Evolutionary conservation across 179 eudicot genomes (phyloP).

Genomic region (Sideroxylon spinosum): DNA sequence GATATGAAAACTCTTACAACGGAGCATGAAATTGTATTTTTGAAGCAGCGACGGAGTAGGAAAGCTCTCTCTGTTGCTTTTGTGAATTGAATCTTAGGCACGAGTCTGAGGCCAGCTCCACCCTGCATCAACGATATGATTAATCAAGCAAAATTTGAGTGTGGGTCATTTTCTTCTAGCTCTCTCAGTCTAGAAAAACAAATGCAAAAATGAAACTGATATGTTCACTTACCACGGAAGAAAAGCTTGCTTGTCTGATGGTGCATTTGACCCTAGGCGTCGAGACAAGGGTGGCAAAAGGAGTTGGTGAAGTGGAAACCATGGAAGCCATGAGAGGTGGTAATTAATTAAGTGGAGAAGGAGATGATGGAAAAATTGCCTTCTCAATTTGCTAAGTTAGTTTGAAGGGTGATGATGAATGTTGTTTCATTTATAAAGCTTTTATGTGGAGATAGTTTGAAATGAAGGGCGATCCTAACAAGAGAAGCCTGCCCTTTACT

Average conservation of each 20-base stretch:
- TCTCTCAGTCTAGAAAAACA: too few species aligned
- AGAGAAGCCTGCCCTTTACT: not conserved
- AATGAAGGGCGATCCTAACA: slow-evolving; percentile 5
- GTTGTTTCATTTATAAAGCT: not conserved
- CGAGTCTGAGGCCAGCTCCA: slow-evolving; percentile 14
- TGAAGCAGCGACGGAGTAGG: slow-evolving; percentile 10
- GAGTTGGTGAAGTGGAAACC: slow-evolving; percentile 16
- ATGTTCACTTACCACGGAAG: slow-evolving; percentile 5
- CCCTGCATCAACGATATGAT: not conserved
- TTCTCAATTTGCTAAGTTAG: too few species aligned
- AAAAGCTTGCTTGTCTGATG: slow-evolving; percentile 6
- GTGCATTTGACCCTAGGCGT: slow-evolving; percentile 11
- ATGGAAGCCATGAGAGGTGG: slow-evolving; percentile 13
- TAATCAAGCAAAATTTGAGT: not conserved
- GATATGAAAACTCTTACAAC: not conserved
- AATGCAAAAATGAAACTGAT: not conserved
- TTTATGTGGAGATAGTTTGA: not conserved
- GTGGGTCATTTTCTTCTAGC: too few species aligned
- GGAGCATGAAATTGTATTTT: slow-evolving; percentile 22
- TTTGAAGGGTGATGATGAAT: too few species aligned
- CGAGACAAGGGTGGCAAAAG: not conserved
- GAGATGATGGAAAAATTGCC: too few species aligned
- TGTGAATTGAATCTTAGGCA: slow-evolving; percentile 14
- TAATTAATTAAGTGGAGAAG: too few species aligned
- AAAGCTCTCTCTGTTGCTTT: slow-evolving; percentile 8